Evolutionary conservation across 176 grass and related monocot species (phyloP).

Genomic region (Aegilops longissima): DNA sequence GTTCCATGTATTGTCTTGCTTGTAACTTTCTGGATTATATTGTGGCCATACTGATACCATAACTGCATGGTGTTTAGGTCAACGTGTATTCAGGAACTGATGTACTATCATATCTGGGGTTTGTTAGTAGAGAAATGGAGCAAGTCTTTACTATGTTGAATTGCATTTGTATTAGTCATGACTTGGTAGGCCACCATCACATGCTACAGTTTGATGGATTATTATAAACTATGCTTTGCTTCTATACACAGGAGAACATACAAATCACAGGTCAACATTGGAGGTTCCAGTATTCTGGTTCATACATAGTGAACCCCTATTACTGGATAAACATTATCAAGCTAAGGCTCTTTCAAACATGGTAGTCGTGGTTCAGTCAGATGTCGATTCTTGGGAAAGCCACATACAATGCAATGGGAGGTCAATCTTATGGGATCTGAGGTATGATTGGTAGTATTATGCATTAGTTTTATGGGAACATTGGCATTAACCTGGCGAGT

Average conservation of each 20-base stretch:
- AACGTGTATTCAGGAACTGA: not conserved
- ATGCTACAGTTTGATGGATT: not conserved
- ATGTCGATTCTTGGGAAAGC: constrained; percentile 88
- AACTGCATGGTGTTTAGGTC: not conserved
- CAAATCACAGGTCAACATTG: constrained; percentile 76
- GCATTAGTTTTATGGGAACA: constrained; percentile 3
- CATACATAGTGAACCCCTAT: constrained; percentile 76
- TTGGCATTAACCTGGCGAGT: not conserved
- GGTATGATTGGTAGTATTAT: constrained; percentile 39
- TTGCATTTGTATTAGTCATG: not conserved
- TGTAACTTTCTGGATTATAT: not conserved
- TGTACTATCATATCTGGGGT: not conserved
- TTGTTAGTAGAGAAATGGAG: not conserved
- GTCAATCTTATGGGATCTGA: constrained; percentile 83
- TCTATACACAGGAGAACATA: constrained; percentile 58
- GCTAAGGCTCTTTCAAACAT: constrained; percentile 88
- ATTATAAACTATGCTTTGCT: constrained; percentile 7
- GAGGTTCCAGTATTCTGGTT: constrained; percentile 99
- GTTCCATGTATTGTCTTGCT: not conserved
- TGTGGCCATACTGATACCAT: not conserved
- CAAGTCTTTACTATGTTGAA: constrained; percentile 8
- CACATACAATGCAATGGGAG: constrained; percentile 94
- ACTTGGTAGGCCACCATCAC: not conserved
- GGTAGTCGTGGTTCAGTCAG: constrained; percentile 94
- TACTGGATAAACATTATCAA: constrained; percentile 96